Percentiles rank a stretch among this genome's conserved stretches.
These are phyloP conservation scores for Epichloe festucae DNA, from an alignment of 2,329 filamentous ascomycete genomes.

Conservation along the genomic window DNA sequence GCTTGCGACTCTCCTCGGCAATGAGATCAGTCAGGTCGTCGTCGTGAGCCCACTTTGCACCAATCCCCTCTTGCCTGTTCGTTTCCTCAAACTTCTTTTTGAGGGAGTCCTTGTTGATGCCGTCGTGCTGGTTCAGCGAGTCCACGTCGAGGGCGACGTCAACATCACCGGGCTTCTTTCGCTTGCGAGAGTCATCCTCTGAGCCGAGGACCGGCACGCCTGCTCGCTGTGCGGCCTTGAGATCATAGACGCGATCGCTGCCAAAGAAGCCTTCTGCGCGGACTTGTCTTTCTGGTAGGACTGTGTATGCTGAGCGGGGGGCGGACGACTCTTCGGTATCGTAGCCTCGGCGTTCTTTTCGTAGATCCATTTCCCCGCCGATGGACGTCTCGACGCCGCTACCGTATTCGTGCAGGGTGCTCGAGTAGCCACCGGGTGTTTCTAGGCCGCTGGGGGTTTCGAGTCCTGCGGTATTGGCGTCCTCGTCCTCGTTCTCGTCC, in stretches of 20 bases:
- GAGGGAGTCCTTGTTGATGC: slow-evolving; percentile 74
- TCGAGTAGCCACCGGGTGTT: slow-evolving; percentile 69
- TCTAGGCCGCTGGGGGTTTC: slow-evolving; percentile 65
- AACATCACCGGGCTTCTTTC: slow-evolving; percentile 93
- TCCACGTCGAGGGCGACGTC: slow-evolving; percentile 88
- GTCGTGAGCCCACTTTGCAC: slow-evolving; percentile 60
- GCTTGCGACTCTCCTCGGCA: slow-evolving; percentile 80
- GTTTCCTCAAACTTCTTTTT: slow-evolving; percentile 66
- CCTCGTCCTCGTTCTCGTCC: slow-evolving; percentile 41
- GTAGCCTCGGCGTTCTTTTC: slow-evolving; percentile 68
- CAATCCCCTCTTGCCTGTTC: slow-evolving; percentile 49
- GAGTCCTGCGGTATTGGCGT: slow-evolving; percentile 50
- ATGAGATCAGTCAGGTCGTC: slow-evolving; percentile 96
- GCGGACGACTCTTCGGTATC: slow-evolving; percentile 72
- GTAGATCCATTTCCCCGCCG: slow-evolving; percentile 77
- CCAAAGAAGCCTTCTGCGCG: slow-evolving; percentile 90
- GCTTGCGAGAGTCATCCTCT: slow-evolving; percentile 65
- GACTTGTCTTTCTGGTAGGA: slow-evolving; percentile 79
- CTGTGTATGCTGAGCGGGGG: slow-evolving; percentile 72
- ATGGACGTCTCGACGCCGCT: slow-evolving; percentile 60
- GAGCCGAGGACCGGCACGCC: slow-evolving; percentile 63
- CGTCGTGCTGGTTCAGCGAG: slow-evolving; percentile 58
- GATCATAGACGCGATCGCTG: slow-evolving; percentile 84
- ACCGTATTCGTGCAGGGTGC: slow-evolving; percentile 67
- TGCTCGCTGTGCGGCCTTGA: slow-evolving; percentile 41